These are phyloP conservation scores for Hyphopichia fennica DNA, from an alignment of 1,139 yeast genomes.

Conservation along the genomic window DNA sequence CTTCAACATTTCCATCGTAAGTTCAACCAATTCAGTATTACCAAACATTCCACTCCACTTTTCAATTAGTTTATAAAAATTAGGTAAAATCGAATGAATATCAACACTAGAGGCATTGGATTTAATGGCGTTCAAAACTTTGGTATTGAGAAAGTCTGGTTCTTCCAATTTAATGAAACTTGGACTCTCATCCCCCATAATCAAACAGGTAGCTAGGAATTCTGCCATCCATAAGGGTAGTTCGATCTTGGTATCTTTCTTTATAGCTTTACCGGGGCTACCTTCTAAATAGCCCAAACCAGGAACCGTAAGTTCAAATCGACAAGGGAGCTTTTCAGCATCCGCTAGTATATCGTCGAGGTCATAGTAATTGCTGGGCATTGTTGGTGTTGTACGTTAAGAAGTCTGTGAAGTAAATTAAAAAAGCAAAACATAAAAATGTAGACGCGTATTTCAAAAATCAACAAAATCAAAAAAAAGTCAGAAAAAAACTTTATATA, in stretches of 20 bases:
- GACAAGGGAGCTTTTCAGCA: constrained; percentile 69
- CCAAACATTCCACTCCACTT: constrained; percentile 73
- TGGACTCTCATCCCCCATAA: constrained; percentile 36
- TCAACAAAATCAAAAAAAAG: too few species aligned
- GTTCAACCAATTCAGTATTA: constrained; percentile 60
- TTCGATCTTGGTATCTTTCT: constrained; percentile 67
- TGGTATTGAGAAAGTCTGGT: constrained; percentile 64
- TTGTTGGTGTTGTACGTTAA: too few species aligned
- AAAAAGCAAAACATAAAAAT: too few species aligned
- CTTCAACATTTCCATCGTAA: constrained; percentile 55
- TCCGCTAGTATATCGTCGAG: constrained; percentile 86
- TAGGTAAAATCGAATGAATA: constrained; percentile 62
- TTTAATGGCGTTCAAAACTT: constrained; percentile 78
- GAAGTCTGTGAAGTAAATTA: too few species aligned
- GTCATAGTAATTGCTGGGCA: constrained; percentile 56
- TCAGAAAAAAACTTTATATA: too few species aligned
- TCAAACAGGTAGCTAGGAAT: constrained; percentile 61
- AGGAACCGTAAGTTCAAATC: constrained; percentile 75
- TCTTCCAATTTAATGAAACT: constrained; percentile 68
- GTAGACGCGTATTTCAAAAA: too few species aligned
- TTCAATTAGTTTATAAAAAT: constrained; percentile 67
- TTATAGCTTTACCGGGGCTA: constrained; percentile 65
- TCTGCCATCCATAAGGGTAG: constrained; percentile 91
- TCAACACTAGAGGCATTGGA: constrained; percentile 71
- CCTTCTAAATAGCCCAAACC: constrained; percentile 89